Evolutionary conservation across 2,329 filamentous ascomycete genomes (phyloP).

Genomic region (Aspergillus ochraceus): DNA sequence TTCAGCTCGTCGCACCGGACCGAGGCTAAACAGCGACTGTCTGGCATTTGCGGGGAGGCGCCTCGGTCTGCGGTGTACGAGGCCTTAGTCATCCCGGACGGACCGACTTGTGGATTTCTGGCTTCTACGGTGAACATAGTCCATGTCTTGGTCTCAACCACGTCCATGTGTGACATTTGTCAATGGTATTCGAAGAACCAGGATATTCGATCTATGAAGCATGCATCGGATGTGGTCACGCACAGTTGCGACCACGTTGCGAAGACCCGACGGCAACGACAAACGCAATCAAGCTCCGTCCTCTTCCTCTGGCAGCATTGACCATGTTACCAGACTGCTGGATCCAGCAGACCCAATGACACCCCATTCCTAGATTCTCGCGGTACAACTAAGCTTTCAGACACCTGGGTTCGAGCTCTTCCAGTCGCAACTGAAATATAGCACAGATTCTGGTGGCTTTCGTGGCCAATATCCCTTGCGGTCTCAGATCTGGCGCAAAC

Average conservation of each 20-base stretch:
- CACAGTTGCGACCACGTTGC: not conserved
- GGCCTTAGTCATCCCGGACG: not conserved
- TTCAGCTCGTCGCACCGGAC: not conserved
- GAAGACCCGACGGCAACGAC: not conserved
- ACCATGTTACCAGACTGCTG: not conserved
- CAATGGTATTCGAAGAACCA: not conserved
- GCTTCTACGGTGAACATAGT: too few species aligned
- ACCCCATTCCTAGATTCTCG: not conserved
- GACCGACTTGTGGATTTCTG: not conserved
- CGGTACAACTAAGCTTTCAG: not conserved
- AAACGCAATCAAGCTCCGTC: not conserved
- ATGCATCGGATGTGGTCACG: not conserved
- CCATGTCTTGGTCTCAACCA: not conserved
- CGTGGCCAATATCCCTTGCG: too few species aligned
- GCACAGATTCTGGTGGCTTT: not conserved
- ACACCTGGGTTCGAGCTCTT: not conserved
- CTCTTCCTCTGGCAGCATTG: not conserved
- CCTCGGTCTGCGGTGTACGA: not conserved
- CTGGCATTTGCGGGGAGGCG: slow-evolving; percentile 9
- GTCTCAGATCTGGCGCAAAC: not conserved
- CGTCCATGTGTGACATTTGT: not conserved
- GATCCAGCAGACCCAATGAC: not conserved
- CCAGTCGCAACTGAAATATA: not conserved
- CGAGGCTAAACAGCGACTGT: slow-evolving; percentile 7
- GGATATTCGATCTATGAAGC: too few species aligned